These are phyloP conservation scores for Berberis vulgaris DNA, from an alignment of 164 flowering plant genomes.

Conservation along the genomic window DNA sequence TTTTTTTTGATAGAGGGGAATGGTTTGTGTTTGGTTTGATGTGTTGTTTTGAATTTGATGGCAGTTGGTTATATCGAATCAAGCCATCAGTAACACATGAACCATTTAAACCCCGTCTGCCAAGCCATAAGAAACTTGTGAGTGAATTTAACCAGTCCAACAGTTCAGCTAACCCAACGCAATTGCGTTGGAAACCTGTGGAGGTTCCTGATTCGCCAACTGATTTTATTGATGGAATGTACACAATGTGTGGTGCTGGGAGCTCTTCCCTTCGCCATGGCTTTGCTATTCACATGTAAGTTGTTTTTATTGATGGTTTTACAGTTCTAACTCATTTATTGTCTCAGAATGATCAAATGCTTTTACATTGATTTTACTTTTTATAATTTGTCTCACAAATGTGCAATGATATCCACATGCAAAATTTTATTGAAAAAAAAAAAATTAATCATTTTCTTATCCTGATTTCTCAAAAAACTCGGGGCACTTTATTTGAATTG, in stretches of 20 bases:
- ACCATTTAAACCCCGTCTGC: slow-evolving; percentile 67
- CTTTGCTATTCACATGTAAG: slow-evolving; percentile 94
- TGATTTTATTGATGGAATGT: slow-evolving; percentile 82
- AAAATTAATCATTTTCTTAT: no score
- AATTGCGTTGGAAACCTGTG: slow-evolving; percentile 81
- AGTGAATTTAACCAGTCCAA: slow-evolving; percentile 61
- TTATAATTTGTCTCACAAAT: no score
- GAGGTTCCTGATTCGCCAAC: slow-evolving; percentile 61
- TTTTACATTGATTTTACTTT: not conserved
- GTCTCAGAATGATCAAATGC: not conserved
- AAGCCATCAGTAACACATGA: slow-evolving; percentile 94
- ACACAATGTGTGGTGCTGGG: slow-evolving; percentile 81
- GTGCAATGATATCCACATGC: no score
- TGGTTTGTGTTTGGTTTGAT: no score
- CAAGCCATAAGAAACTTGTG: slow-evolving; percentile 48
- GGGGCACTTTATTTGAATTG: no score
- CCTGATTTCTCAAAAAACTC: no score
- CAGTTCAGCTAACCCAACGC: slow-evolving; percentile 68
- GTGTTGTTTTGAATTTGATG: not conserved
- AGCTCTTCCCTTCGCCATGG: slow-evolving; percentile 93
- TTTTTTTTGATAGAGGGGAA: no score
- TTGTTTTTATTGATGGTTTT: slow-evolving; percentile 10
- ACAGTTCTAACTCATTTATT: not conserved
- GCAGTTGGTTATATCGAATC: slow-evolving; percentile 87
- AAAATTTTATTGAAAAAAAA: no score